These are phyloP conservation scores for Ustanciosporium gigantosporum DNA, from an alignment of 1,284 basidiomycete genomes.

Conservation along the genomic window DNA sequence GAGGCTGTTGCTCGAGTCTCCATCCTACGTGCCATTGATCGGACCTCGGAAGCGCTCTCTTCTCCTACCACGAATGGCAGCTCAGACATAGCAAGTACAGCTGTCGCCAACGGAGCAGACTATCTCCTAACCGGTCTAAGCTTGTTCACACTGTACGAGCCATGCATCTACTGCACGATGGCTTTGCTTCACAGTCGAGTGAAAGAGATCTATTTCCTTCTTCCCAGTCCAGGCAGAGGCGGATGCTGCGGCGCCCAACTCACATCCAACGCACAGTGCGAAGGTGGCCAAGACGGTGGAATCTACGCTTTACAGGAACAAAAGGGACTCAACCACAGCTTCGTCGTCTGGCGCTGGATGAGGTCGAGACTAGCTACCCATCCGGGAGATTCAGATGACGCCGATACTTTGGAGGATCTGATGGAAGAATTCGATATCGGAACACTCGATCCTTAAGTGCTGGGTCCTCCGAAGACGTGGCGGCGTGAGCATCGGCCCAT, in stretches of 20 bases:
- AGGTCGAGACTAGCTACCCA: not conserved
- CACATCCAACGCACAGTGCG: slow-evolving; percentile 2
- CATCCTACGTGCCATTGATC: slow-evolving; percentile 2
- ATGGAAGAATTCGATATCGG: slow-evolving; percentile 20
- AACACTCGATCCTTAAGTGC: slow-evolving; percentile 24
- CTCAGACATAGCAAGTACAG: not conserved
- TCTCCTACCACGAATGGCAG: not conserved
- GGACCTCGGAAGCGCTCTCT: not conserved
- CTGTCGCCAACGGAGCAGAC: slow-evolving; percentile 43
- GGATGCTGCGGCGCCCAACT: slow-evolving; percentile 49
- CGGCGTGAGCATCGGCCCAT: too few species aligned
- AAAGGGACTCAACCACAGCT: slow-evolving; percentile 62
- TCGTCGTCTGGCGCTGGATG: slow-evolving; percentile 62
- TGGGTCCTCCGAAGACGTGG: too few species aligned
- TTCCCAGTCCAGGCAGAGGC: slow-evolving; percentile 44
- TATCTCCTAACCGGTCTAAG: slow-evolving; percentile 54
- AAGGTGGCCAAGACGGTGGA: slow-evolving; percentile 46
- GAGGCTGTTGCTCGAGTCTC: slow-evolving; percentile 43
- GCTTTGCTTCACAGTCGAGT: slow-evolving; percentile 57
- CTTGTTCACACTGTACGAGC: slow-evolving; percentile 57
- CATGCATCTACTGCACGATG: slow-evolving; percentile 58
- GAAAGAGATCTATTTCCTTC: slow-evolving; percentile 45
- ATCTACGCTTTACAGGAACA: slow-evolving; percentile 62
- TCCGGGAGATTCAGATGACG: too few species aligned
- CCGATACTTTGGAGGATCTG: slow-evolving; percentile 5